Base-by-base conservation (phyloP, 768 basidiomycete species). In the Lactifluus volemus region DNA sequence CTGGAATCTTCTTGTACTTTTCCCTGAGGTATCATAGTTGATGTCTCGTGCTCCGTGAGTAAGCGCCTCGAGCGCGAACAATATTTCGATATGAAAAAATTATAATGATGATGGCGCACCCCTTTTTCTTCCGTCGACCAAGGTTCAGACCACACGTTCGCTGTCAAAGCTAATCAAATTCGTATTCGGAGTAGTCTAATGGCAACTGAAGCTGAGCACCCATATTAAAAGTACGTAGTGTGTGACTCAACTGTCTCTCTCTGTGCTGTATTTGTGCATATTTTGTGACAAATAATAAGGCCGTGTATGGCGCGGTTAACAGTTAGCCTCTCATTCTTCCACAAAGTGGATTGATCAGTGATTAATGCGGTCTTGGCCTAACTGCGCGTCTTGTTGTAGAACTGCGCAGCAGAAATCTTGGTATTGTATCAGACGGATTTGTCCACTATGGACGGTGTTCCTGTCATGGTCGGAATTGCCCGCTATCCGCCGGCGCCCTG, bases 1-100 rank as follows among this genome's bases (percentile, higher is more conserved):
- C 60, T 25, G 36, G 60, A 61, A 61, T 48, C 42, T 52, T 57
- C 60, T 61, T 17, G 41, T 9, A 14, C 2, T 12, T 45, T 25
- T 57, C 49, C 21, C 47, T 15, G 59, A 57, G n/a, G 38, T 34
- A 10, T 30, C 39, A 45, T 4, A n/a, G 14, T 36, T 11, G 55
- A 34, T 4, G 49, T 14, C 44, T 49, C 32, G 32, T 39, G 49
- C 36, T 42, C 50, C 47, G 44, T 44, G 38, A 15, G 38, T 25
- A 34, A 49, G 52, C 57, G 61, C 56, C 57, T 41, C 45, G 38
- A 12, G 30, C 34, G 12, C n/a, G 12, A 17, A 9, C 36, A 12
- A 47, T 36, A n/a, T 55, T 25, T 25, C 29, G 50, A 51, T 51
- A 50, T 50, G 25, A 58, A 25, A 57, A 58, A 52, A 52, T 53